Base-by-base conservation (phyloP, 306 rosid genomes). In the Cicer chorassanicum region DNA sequence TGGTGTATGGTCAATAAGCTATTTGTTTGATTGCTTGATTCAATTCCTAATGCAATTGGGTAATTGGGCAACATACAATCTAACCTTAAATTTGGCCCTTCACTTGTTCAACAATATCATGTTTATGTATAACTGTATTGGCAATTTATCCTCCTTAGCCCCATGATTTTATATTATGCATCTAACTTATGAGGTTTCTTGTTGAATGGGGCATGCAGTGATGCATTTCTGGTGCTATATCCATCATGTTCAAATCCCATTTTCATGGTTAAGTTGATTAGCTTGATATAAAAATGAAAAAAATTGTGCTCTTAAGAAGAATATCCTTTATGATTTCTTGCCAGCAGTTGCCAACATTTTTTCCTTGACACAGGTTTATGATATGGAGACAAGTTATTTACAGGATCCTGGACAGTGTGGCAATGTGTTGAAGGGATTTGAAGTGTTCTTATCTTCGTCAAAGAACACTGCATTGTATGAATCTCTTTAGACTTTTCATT, bases 321-420 rank as follows among this genome's bases (percentile, higher is more conserved):
- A 59, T 39, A 48, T 66, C 44, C 42, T 6, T 40, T 38, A 24
- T 39, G 34, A 8, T 54, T 55, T 4, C 1, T 13, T 29, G 57
- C 21, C 8, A 29, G 29, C 41, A 68, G 76, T 62, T 44, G 70
- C 76, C 72, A 54, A 67, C 53, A n/a, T 21, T 66, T 74, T 54
- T 1, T 64, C 46, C 51, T 42, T 61, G 45, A 51, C 74, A 63
- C 89, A 95, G 98, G 99, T 95, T 9, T 95, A 92, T 86, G 98
- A 95, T 78, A 89, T 95, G 91, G 99, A 95, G 89, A 95, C 99
- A 51, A 87, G 90, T 76, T 95, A 95, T 81, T 86, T 95, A 84
- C 99, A 95, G 76, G 99, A 95, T 78, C 98, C 98, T 7, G 96
- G 97, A 74, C 98, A 95, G 75, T 92, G 98, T 85, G 99, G 99